phyloP scores from a whole-genome alignment of 352 stramenopile species.

The Pythium dissotocum region DNA sequence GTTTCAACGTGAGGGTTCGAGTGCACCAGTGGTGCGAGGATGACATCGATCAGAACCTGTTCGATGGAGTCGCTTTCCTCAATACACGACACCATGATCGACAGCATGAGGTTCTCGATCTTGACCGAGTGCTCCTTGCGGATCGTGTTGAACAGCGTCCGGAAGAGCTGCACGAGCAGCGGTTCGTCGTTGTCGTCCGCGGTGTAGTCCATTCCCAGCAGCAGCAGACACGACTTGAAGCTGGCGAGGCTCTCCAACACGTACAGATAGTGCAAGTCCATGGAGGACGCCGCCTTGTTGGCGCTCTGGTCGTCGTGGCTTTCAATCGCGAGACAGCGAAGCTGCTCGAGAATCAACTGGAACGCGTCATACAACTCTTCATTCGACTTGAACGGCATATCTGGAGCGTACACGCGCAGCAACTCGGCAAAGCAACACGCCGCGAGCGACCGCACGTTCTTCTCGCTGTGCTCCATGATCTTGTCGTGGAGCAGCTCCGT shows the following conservation, averaged over 20 bases:
- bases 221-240: slow-evolving; percentile 54
- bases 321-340: slow-evolving; percentile 42
- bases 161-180: slow-evolving; percentile 76
- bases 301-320: slow-evolving; percentile 18
- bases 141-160: slow-evolving; percentile 66
- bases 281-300: slow-evolving; percentile 32
- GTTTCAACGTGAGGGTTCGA: slow-evolving; percentile 13
- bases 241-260: slow-evolving; percentile 72
- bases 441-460: slow-evolving; percentile 55
- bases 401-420: slow-evolving; percentile 59
- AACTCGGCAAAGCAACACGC: slow-evolving; percentile 78
- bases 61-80: slow-evolving; percentile 73
- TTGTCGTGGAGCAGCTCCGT: slow-evolving; percentile 57
- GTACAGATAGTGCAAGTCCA: slow-evolving; percentile 43
- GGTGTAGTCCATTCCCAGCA: slow-evolving; percentile 55
- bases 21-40: slow-evolving; percentile 58
- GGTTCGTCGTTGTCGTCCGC: slow-evolving; percentile 39
- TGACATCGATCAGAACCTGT: slow-evolving; percentile 62
- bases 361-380: slow-evolving; percentile 76
- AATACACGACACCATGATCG: slow-evolving; percentile 68
- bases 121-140: slow-evolving; percentile 58
- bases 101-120: slow-evolving; percentile 78
- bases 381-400: slow-evolving; percentile 64
- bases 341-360: slow-evolving; percentile 63
- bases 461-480: slow-evolving; percentile 48